These are phyloP conservation scores for Herpetospermum pedunculosum DNA, from an alignment of 306 rosid genomes.

Conservation along the genomic window DNA sequence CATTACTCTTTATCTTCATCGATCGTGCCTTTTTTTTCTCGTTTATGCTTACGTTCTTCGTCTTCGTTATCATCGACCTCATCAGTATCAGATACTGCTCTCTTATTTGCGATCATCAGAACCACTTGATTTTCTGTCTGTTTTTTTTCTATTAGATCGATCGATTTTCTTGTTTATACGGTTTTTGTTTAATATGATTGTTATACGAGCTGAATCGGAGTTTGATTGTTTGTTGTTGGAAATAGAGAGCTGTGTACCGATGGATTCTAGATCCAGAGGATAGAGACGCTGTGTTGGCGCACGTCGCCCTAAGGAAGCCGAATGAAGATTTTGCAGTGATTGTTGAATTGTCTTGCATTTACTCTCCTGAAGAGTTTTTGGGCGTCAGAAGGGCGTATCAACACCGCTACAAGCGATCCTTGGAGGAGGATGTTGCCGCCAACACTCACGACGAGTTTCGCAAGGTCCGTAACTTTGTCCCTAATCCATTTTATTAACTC, in stretches of 20 bases:
- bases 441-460: constrained; percentile 62
- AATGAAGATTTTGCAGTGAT: constrained; percentile 28
- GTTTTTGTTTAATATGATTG: background rate
- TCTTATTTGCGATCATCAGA: background rate
- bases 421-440: constrained; percentile 75
- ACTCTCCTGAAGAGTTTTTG: constrained; percentile 54
- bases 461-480: constrained; percentile 29
- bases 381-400: constrained; percentile 60
- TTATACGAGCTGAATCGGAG: background rate
- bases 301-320: constrained; percentile 38
- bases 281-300: constrained; percentile 55
- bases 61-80: background rate
- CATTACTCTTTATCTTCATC: no score
- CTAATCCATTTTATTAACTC: background rate
- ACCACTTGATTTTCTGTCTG: background rate
- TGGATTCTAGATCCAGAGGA: constrained; percentile 72
- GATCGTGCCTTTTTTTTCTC: no score
- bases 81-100: background rate
- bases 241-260: constrained; percentile 66
- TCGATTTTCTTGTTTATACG: background rate
- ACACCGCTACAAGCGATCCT: constrained; percentile 51
- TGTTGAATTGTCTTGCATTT: constrained; percentile 44
- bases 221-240: background rate
- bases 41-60: background rate
- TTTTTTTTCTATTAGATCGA: background rate